Evolutionary conservation across 805 yeast genomes (phyloP), one percentile per base, ranked within the genome.

Genomic region (Vanderwaltozyma verrucispora): DNA sequence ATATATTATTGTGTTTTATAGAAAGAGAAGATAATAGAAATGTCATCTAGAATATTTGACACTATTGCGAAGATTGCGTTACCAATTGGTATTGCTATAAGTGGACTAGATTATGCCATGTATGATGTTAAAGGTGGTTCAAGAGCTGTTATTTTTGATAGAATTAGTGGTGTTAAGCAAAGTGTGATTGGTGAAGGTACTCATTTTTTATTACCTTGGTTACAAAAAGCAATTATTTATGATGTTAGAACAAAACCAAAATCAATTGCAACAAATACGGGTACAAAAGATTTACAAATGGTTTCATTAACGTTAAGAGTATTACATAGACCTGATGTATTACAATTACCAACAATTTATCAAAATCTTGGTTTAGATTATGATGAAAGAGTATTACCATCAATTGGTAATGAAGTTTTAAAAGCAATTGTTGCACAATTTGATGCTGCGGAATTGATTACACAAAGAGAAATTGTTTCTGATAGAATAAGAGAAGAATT

Each of bases 241-340:
- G 98, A 92, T 60, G 95, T 92, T 21, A 74, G 96, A 57, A 88
- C 96, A n/a, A 82, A 77, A 56, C 97, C 98, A 26, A 80, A 92
- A 63, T 84, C 82, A 49, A 88, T 92, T 53, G 77, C 94, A 31
- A 81, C 97, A 17, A 84, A 87, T 46, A 92, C 98, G 1, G 98
- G 98, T 27, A 86, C 96, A 18, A 92, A 89, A 64, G 98, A 92
- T 65, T 71, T 92, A 63, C 98, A 92, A 65, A 89, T 82, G 72
- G 98, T 92, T 27, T 79, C 94, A 9, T 68, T 92, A 58, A 92
- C 97, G 3, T 70, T 92, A 56, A 76, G 98, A 54, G 95, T 92
- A 32, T 69, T 92, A 49, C 95, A 86, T 64, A 75, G 97, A 54
- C 98, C 98, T 0, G 95, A 87, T 44, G 94, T 92, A 34, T 60